Conservation (phyloP, 495 filamentous ascomycete species). For the Penicillium macrosclerotiorum region DNA sequence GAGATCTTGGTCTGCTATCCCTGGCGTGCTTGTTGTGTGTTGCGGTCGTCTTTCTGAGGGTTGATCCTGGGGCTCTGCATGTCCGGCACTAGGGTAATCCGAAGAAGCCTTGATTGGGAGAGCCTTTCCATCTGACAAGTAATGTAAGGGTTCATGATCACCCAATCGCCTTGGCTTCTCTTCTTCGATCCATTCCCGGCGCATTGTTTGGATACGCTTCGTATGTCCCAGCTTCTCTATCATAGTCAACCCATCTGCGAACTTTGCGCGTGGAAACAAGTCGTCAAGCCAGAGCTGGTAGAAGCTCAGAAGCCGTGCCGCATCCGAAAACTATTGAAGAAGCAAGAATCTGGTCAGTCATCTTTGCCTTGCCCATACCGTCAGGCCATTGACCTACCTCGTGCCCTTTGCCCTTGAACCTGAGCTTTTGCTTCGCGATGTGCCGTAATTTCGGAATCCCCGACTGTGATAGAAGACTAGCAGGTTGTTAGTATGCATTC, state of each 20-base stretch:
- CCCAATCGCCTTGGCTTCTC: slow-evolving; percentile 32
- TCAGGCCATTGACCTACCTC: slow-evolving; percentile 62
- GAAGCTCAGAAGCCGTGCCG: slow-evolving; percentile 75
- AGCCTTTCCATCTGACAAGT: neutral
- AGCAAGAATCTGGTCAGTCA: too few species aligned
- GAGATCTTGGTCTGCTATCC: slow-evolving; percentile 16
- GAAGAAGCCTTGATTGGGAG: slow-evolving; percentile 4
- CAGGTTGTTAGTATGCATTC: neutral
- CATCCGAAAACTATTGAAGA: slow-evolving; percentile 75
- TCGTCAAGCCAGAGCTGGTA: slow-evolving; percentile 98
- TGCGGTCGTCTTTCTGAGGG: too few species aligned
- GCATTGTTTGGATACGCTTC: slow-evolving; percentile 66
- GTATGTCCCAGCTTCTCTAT: slow-evolving; percentile 93
- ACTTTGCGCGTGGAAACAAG: slow-evolving; percentile 90
- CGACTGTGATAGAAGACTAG: slow-evolving; percentile 69
- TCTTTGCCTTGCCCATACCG: too few species aligned
- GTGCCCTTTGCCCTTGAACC: slow-evolving; percentile 89
- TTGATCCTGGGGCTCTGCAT: neutral
- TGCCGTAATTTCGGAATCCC: slow-evolving; percentile 81
- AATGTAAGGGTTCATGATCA: neutral
- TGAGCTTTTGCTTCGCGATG: slow-evolving; percentile 67
- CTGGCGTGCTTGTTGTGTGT: too few species aligned
- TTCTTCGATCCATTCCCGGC: slow-evolving; percentile 86
- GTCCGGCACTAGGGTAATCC: neutral
- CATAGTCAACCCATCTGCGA: slow-evolving; percentile 83